Base-by-base conservation (phyloP, 257 asterid species). In the Perilla frutescens region DNA sequence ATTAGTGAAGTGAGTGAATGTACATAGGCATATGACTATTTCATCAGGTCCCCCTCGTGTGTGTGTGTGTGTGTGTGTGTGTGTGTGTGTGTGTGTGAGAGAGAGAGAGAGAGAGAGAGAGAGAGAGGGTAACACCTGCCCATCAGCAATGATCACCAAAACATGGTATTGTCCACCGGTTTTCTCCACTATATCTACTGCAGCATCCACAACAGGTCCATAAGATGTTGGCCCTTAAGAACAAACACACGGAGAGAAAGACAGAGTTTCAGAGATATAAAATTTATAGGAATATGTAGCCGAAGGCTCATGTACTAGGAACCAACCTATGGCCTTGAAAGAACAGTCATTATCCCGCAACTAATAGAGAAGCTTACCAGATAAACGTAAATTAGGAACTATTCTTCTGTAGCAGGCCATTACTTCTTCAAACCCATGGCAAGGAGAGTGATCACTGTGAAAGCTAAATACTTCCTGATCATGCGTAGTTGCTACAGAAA, bases 361-460 rank as follows among this genome's bases (percentile, higher is more conserved):
- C 37, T 31, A 45, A 50, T 7, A 41, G 50, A 64, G 75, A 53
- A 80, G 58, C 73, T 49, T 73, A 91, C 97, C 97, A 29, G 97
- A 87, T 78, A 91, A 80, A 43, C 79, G 82, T 78, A 91, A 66
- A 60, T 87, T 74, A 74, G 89, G 96, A 77, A 75, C 80, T 72
- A 87, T 82, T 76, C 80, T 83, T 80, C 72, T 87, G 82, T 89
- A 91, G 92, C 97, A 91, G 68, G 87, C 76, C 72, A 89, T 77
- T 79, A 91, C 96, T 82, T 91, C 96, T 80, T 91, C 96, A 80
- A 91, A 91, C 65, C 97, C 97, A 56, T 89, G 89, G 74, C 97
- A 91, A 72, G 94, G 88, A 78, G 97, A 79, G 83, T 81, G 85
- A 71, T 91, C 92, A 58, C 70, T 81, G 73, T 91, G 97, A 82